Base-by-base conservation (phyloP, 2,329 filamentous ascomycete genomes). In the Neofusicoccum kwambonambiense region DNA sequence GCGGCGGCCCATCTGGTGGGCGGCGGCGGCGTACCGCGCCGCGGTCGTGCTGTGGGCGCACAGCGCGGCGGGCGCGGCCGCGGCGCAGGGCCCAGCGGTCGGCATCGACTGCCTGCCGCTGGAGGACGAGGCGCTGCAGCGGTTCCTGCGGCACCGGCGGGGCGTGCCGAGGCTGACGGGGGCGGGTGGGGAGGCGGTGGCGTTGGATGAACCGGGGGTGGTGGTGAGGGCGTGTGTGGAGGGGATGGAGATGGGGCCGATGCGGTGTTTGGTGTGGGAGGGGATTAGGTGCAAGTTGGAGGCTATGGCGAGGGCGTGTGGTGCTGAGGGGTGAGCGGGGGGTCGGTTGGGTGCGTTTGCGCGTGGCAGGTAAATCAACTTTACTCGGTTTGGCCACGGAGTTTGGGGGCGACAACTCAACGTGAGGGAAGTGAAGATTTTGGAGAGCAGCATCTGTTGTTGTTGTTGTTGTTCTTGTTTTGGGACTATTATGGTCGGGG, bases 1-100 rank as follows among this genome's bases (percentile, higher is more conserved):
- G 52, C 74, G 78, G 1, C 78, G 83, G 4, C 86, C 85, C 0
- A 80, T 78, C 47, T 88, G 86, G 86, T 87, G 85, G 85, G 75
- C 82, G 11, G 80, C 80, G 0, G 85, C 84, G 1, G 72, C 86
- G n/a, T 87, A 87, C 71, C 81, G 86, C 13, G 84, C 80, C 1
- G 80, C 81, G 3, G 74, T 87, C 54, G 81, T 85, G 31, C 75
- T 86, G 1, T 87, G 84, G 84, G 77, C 79, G 3, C 81, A 84
- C 67, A 82, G 82, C 69, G 72, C 22, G 3, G 22, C 22, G 3
- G 3, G 82, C 69, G 72, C 22, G 3, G 22, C 22, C 2, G 3
- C 22, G 22, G 22, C 22, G 22, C 22, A 22, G 22, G 22, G 22
- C n/a, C n/a, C n/a, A n/a, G n/a, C n/a, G n/a, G 22, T 22, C 22